Evolutionary conservation across 2,329 filamentous ascomycete genomes (phyloP).

Genomic region (Epicoccum sorghinum): DNA sequence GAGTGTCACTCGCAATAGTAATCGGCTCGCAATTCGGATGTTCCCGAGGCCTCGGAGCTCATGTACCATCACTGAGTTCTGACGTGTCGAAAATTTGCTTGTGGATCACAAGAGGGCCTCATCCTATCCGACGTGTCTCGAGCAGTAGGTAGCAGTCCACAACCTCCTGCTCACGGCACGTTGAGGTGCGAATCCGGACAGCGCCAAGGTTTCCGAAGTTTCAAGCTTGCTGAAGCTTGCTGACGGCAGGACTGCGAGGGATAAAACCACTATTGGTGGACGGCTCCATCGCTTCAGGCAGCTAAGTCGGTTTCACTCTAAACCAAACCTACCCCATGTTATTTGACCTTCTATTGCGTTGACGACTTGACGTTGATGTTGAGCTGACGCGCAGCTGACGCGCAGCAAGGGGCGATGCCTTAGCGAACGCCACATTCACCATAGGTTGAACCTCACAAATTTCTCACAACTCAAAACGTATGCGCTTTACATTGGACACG

Average conservation of each 20-base stretch:
- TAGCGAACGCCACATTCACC: neutral
- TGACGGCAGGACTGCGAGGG: neutral
- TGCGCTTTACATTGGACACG: no score
- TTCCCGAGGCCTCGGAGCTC: conserved; percentile 3
- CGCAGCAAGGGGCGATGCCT: neutral
- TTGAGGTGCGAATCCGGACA: neutral
- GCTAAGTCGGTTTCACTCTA: no score
- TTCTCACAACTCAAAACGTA: neutral
- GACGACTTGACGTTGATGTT: neutral
- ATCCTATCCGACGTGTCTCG: neutral
- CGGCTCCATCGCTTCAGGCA: no score
- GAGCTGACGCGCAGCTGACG: neutral
- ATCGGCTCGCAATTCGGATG: neutral
- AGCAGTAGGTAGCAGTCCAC: neutral
- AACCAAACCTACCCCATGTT: neutral
- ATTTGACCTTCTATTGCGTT: no score
- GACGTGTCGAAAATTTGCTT: neutral
- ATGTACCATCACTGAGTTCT: neutral
- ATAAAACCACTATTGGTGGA: neutral
- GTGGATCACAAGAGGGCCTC: conserved; percentile 3
- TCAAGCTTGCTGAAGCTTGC: neutral
- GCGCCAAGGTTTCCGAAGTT: conserved; percentile 6
- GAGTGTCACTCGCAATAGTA: no score
- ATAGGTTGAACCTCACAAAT: neutral
- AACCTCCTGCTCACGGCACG: neutral